Evolutionary conservation across 176 grass and related monocot species (phyloP), one percentile per base, ranked within the genome.

Genomic region (Ananas comosus): DNA sequence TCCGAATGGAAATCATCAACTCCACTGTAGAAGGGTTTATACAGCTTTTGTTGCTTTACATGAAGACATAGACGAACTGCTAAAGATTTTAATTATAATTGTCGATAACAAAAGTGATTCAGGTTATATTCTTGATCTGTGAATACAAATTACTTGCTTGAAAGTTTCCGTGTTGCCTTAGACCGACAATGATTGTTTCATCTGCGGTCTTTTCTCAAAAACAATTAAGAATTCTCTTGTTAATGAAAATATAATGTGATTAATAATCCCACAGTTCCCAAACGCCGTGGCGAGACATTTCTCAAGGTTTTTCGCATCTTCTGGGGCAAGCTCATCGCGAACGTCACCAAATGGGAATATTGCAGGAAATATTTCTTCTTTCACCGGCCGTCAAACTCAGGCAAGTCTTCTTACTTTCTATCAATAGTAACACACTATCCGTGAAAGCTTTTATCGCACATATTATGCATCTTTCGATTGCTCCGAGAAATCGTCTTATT

Each of bases 241-340:
- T 70, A 54, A 56, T 33, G 50, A 53, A 50, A 70, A 48, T 29
- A 19, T 79, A 47, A 57, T 52, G 0, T 13, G 47, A 66, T 9
- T 84, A 42, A 42, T 42, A 42, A 42, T 7, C 33, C 33, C 33
- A 76, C 85, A 91, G 88, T 33, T 87, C 16, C 88, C 85, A 23
- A 64, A 74, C 65, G 70, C 74, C 50, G 53, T 91, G 80, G 64
- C 88, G 33, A 82, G 81, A 82, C 65, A 81, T 77, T 81, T 91
- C 13, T 77, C 84, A 71, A 76, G 84, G 83, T 65, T 82, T 72
- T 85, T 85, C 25, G 47, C 76, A 29, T 54, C 88, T 68, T 71
- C 79, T 33, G 64, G 67, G 0, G 63, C 69, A 69, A 67, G 49
- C 51, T 82, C 76, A 67, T 18, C 78, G 78, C 80, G 67, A 4